These are phyloP conservation scores for Ganoderma leucocontextum DNA, from an alignment of 1,284 basidiomycete species.

Conservation along the genomic window DNA sequence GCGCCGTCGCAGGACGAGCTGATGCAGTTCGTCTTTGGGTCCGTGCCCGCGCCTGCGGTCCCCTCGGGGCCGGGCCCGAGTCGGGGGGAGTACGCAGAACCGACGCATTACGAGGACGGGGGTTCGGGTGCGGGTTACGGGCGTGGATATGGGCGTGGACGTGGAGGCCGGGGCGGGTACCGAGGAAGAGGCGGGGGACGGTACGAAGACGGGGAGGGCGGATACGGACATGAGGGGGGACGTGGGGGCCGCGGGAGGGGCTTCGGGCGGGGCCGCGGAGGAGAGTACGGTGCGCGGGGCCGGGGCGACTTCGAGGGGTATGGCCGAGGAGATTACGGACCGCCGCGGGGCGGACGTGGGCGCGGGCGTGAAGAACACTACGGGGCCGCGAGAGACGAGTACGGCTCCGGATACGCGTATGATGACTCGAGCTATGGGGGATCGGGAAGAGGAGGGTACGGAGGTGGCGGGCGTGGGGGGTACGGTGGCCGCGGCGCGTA, in stretches of 20 bases:
- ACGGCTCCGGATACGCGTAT: not conserved
- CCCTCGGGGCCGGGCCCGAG: constrained; percentile 9
- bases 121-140: not conserved
- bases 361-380: constrained; percentile 14
- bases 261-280: constrained; percentile 25
- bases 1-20: constrained; percentile 75
- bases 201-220: constrained; percentile 16
- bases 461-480: constrained; percentile 46
- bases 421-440: constrained; percentile 17
- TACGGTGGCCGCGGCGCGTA: not conserved
- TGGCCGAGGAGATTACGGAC: constrained; percentile 28
- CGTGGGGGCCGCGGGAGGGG: constrained; percentile 8
- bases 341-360: constrained; percentile 14
- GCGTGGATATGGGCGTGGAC: constrained; percentile 6
- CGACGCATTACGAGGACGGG: not conserved
- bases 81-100: not conserved
- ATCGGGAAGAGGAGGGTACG: not conserved
- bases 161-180: constrained; percentile 10
- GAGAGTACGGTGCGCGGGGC: constrained; percentile 22
- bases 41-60: constrained; percentile 24
- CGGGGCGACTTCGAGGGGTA: constrained; percentile 21
- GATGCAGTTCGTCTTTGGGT: constrained; percentile 70
- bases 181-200: constrained; percentile 23
- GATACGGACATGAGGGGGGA: not conserved
- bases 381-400: constrained; percentile 29